phyloP scores from a whole-genome alignment of 331 rosid species.

The Acacia pycnantha region DNA sequence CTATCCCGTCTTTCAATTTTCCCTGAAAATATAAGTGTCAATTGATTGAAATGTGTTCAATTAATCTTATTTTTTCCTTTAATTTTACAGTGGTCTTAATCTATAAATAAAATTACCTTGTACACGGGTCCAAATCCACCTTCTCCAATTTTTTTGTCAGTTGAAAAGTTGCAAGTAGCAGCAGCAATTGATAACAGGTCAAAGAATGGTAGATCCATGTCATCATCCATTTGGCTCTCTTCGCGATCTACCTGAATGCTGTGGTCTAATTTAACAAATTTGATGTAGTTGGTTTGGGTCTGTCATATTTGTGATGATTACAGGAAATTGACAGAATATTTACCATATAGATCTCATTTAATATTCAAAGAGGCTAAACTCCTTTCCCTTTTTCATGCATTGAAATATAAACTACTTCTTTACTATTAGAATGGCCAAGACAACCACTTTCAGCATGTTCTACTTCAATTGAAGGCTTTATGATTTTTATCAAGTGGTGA shows the following conservation, averaged over 20 bases:
- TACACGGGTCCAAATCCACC: constrained; percentile 54
- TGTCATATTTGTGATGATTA: constrained; percentile 17
- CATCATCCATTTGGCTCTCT: constrained; percentile 31
- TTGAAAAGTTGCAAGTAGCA: constrained; percentile 39
- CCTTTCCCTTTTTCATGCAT: neutral
- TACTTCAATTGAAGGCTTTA: neutral
- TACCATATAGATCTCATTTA: neutral
- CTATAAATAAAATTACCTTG: constrained; percentile 24
- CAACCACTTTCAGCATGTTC: neutral
- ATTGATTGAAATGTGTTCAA: neutral
- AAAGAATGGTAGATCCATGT: constrained; percentile 41
- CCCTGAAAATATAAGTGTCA: constrained; percentile 23
- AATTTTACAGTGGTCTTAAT: constrained; percentile 3
- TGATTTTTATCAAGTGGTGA: neutral
- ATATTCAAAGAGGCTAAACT: neutral
- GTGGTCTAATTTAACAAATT: constrained; percentile 7
- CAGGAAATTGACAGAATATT: neutral
- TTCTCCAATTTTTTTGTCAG: constrained; percentile 41
- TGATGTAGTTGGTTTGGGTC: neutral
- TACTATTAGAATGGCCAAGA: neutral
- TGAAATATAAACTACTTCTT: neutral
- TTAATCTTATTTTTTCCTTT: neutral
- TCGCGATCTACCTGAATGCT: constrained; percentile 27
- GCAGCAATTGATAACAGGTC: constrained; percentile 33
- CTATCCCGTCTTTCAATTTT: constrained; percentile 30